Conservation (phyloP, 192 early-diverging fungal genomes). For the Coemansia sp. region DNA sequence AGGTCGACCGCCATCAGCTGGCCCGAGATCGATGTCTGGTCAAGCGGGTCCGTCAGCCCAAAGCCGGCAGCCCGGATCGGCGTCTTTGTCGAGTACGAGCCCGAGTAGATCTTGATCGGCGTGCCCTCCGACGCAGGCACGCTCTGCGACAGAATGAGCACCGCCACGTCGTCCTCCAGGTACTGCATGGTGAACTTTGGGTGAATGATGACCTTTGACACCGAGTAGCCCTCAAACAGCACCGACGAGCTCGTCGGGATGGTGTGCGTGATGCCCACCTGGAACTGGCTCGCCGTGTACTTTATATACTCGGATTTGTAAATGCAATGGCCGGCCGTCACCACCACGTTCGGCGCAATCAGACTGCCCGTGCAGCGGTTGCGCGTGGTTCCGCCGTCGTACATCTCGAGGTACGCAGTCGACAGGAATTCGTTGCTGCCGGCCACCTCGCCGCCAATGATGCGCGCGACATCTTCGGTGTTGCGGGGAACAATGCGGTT, state of each 20-base stretch:
- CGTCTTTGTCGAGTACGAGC: constrained; percentile 9
- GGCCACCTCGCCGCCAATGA: constrained; percentile 39
- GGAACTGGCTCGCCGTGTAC: constrained; percentile 15
- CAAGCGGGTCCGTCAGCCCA: constrained; percentile 27
- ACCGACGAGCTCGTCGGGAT: constrained; percentile 16
- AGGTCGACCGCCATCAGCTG: constrained; percentile 44
- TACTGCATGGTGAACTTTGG: constrained; percentile 20
- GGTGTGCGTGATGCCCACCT: constrained; percentile 24
- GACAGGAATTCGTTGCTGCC: constrained; percentile 22
- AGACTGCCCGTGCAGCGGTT: constrained; percentile 44
- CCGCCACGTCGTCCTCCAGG: constrained; percentile 34
- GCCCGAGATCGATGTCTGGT: constrained; percentile 3
- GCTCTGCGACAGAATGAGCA: constrained; percentile 26
- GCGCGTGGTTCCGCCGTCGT: constrained; percentile 6
- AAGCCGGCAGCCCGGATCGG: constrained; percentile 39
- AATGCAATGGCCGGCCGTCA: constrained; percentile 52
- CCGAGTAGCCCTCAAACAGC: constrained; percentile 16
- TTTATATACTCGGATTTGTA: background rate
- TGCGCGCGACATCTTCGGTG: constrained; percentile 5
- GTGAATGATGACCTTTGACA: constrained; percentile 21
- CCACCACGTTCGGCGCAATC: constrained; percentile 42
- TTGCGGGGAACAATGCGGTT: background rate
- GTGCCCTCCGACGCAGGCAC: constrained; percentile 10
- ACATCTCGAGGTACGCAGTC: constrained; percentile 28
- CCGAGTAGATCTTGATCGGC: constrained; percentile 30